These are phyloP conservation scores for Pisolithus orientalis DNA, from an alignment of 768 basidiomycete species.

Conservation along the genomic window DNA sequence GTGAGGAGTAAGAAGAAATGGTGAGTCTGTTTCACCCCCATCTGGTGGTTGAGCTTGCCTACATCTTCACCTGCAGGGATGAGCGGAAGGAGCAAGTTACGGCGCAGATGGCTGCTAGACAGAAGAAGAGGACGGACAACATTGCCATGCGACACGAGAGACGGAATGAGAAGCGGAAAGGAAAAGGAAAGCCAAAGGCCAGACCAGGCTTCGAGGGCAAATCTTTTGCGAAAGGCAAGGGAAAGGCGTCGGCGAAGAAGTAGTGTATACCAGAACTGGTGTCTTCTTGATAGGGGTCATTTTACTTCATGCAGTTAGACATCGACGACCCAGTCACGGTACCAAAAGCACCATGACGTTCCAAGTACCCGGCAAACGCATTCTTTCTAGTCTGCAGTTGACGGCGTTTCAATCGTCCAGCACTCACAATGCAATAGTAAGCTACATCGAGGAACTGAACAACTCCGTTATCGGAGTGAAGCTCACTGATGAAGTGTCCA, in stretches of 20 bases:
- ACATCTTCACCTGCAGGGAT: constrained; percentile 47
- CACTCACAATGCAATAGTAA: constrained; percentile 61
- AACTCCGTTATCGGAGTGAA: constrained; percentile 69
- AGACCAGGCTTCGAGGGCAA: constrained; percentile 89
- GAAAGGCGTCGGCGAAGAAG: constrained; percentile 22
- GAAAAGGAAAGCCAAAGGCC: constrained; percentile 46
- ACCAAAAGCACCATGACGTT: constrained; percentile 28
- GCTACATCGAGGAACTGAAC: constrained; percentile 73
- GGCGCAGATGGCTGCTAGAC: constrained; percentile 72
- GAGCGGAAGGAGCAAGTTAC: constrained; percentile 77
- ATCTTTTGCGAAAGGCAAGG: constrained; percentile 55
- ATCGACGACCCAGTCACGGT: background rate
- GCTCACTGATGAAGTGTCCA: constrained; percentile 54
- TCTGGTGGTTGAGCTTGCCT: background rate
- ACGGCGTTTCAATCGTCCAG: constrained; percentile 72
- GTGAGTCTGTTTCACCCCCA: constrained; percentile 38
- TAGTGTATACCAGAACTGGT: constrained; percentile 3
- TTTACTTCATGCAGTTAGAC: too few species aligned
- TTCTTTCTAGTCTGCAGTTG: constrained; percentile 74
- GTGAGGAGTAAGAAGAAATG: constrained; percentile 77
- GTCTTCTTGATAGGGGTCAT: too few species aligned
- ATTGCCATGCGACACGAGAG: constrained; percentile 82
- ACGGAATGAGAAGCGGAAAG: constrained; percentile 54
- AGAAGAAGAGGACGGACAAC: constrained; percentile 90
- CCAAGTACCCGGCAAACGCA: constrained; percentile 57